These are phyloP conservation scores for Ogataea paraovalis DNA, from an alignment of 805 yeast species.

Conservation along the genomic window DNA sequence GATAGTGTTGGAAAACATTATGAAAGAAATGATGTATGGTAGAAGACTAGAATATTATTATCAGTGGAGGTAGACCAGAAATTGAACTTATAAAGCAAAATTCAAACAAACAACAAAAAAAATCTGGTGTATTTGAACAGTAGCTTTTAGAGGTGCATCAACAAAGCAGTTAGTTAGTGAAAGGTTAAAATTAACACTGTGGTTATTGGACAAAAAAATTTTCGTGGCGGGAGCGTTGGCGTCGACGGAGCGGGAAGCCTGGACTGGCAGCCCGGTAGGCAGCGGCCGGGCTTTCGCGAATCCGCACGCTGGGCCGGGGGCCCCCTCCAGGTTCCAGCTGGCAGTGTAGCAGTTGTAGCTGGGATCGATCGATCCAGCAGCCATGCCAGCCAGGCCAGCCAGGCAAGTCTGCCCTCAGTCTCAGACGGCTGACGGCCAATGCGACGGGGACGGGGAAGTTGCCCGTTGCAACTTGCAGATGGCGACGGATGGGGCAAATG, in stretches of 20 bases:
- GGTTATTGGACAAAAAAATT: constrained; percentile 20
- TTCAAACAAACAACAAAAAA: not conserved
- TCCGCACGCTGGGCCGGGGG: too few relatives aligned
- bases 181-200: constrained; percentile 19
- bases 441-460: too few relatives aligned
- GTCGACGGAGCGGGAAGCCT: not conserved
- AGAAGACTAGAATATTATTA: not conserved
- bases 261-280: too few relatives aligned
- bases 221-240: constrained; percentile 24
- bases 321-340: too few relatives aligned
- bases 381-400: too few relatives aligned
- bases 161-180: not conserved
- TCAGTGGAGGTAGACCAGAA: not conserved
- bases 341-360: too few relatives aligned
- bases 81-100: not conserved
- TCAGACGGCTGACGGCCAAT: too few relatives aligned
- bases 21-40: constrained; percentile 1
- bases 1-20: constrained; percentile 33
- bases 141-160: not conserved
- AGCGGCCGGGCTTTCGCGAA: not conserved
- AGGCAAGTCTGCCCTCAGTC: too few relatives aligned
- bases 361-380: too few relatives aligned
- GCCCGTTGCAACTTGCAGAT: not conserved
- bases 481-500: not conserved
- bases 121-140: not conserved